Percentiles rank a stretch among this genome's conserved stretches.
Evolutionary conservation across 2,329 filamentous ascomycete genomes (phyloP).

Genomic region (Neofusicoccum ribis): DNA sequence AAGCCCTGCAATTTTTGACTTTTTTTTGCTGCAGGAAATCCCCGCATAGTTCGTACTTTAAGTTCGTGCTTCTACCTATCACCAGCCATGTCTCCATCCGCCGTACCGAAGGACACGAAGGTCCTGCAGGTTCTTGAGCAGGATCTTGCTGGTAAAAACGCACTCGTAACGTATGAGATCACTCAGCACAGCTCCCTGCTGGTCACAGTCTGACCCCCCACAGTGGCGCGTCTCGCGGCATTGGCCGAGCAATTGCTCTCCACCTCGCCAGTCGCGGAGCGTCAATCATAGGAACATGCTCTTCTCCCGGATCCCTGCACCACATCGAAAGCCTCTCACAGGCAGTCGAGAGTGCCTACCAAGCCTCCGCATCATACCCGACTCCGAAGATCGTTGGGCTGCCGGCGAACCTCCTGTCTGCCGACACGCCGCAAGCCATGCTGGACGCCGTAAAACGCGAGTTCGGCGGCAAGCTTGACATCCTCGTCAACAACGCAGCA

Average conservation of each 20-base stretch:
- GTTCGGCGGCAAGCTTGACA: conserved; percentile 27
- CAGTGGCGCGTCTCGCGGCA: conserved; percentile 33
- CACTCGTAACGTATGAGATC: too few relatives aligned
- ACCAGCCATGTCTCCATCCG: too few relatives aligned
- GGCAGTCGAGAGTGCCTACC: conserved; percentile 26
- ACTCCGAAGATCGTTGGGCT: conserved; percentile 26
- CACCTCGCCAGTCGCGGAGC: conserved; percentile 31
- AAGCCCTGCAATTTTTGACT: too few relatives aligned
- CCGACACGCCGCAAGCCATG: conserved; percentile 23
- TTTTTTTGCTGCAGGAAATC: too few relatives aligned
- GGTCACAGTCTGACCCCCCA: too few relatives aligned
- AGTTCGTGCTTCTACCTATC: too few relatives aligned
- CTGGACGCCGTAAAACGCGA: conserved; percentile 20
- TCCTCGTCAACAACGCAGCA: conserved; percentile 29
- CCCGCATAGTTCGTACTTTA: too few relatives aligned
- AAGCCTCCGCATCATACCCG: not conserved
- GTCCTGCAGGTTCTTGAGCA: too few relatives aligned
- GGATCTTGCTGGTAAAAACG: too few relatives aligned
- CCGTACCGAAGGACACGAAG: too few relatives aligned
- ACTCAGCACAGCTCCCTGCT: too few relatives aligned
- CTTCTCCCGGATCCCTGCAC: conserved; percentile 26
- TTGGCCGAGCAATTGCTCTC: conserved; percentile 32
- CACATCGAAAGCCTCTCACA: conserved; percentile 26
- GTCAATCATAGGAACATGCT: conserved; percentile 34
- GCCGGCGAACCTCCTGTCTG: conserved; percentile 27